phyloP scores from a whole-genome alignment of 208 protist genomes.

The Polymyxa betae region DNA sequence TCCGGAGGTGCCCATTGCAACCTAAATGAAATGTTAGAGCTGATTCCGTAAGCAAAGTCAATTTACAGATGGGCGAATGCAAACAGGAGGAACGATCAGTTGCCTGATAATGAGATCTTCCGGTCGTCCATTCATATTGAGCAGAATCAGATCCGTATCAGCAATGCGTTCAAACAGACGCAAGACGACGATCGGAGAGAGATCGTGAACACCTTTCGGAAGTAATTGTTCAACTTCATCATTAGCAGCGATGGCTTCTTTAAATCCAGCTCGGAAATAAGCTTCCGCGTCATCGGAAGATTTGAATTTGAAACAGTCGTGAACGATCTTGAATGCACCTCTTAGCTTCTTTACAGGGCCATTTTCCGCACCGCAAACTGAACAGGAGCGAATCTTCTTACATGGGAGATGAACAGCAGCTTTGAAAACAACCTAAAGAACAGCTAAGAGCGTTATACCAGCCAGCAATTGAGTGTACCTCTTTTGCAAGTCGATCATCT shows the following conservation, averaged over 20 bases:
- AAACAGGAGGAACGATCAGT: slow-evolving; percentile 93
- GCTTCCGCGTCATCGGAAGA: slow-evolving; percentile 27
- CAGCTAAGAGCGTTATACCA: slow-evolving; percentile 30
- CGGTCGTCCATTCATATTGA: slow-evolving; percentile 84
- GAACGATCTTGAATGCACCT: slow-evolving; percentile 77
- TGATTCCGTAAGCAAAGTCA: slow-evolving; percentile 57
- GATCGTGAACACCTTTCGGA: slow-evolving; percentile 54
- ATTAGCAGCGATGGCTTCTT: slow-evolving; percentile 41
- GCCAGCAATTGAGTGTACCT: slow-evolving; percentile 71
- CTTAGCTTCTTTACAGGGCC: slow-evolving; percentile 79
- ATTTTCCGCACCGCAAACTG: slow-evolving; percentile 89
- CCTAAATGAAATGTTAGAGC: slow-evolving; percentile 23
- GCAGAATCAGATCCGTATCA: slow-evolving; percentile 84
- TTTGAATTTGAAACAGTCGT: slow-evolving; percentile 68
- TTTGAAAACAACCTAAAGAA: slow-evolving; percentile 9
- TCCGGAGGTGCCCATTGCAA: slow-evolving; percentile 66
- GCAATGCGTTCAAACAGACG: slow-evolving; percentile 77
- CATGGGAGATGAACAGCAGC: slow-evolving; percentile 57
- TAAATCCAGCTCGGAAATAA: slow-evolving; percentile 52
- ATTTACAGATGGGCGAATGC: slow-evolving; percentile 91
- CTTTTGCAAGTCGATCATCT: slow-evolving; percentile 32
- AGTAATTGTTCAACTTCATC: slow-evolving; percentile 18
- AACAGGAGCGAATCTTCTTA: slow-evolving; percentile 78
- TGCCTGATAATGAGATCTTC: slow-evolving; percentile 87
- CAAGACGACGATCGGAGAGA: slow-evolving; percentile 46